Conservation (phyloP, 2,329 filamentous ascomycete genomes). For the Hypoxylon sp. region DNA sequence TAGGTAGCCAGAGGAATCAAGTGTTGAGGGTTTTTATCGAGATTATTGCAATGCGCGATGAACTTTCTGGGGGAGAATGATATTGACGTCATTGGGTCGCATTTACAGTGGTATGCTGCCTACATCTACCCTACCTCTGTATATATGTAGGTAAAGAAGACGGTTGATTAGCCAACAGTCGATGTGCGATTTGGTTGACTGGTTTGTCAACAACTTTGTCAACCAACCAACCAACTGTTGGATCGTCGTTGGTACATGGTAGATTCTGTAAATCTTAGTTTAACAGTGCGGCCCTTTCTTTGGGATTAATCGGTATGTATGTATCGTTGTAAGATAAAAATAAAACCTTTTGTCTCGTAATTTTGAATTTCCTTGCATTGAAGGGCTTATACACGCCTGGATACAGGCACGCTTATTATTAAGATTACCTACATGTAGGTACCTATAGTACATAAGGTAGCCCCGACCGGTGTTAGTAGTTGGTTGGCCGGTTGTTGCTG, state of each 20-base stretch:
- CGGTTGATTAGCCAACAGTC: conserved; percentile 32
- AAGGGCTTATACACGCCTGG: too few species aligned
- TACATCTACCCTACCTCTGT: too few species aligned
- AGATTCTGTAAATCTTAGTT: background rate
- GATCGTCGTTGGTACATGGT: background rate
- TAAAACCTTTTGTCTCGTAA: too few species aligned
- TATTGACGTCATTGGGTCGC: conserved; percentile 3
- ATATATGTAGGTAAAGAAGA: conserved; percentile 4
- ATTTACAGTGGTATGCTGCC: background rate
- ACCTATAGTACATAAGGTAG: too few species aligned
- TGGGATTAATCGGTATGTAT: too few species aligned
- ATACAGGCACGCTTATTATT: too few species aligned
- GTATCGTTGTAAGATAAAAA: too few species aligned
- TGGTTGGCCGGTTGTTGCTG: conserved; percentile 22
- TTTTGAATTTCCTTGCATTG: background rate
- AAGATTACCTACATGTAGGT: background rate
- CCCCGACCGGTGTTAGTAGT: background rate
- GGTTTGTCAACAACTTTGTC: too few species aligned
- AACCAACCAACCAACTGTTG: background rate
- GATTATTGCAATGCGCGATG: background rate
- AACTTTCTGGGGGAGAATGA: background rate
- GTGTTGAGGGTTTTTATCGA: background rate
- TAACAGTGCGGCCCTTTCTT: background rate
- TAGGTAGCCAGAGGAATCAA: background rate
- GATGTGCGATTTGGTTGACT: conserved; percentile 23